Percentiles rank a stretch among this genome's conserved stretches.
These are phyloP conservation scores for Calonectria pseudoturangicola DNA, from an alignment of 2,329 filamentous ascomycete species.

Conservation along the genomic window DNA sequence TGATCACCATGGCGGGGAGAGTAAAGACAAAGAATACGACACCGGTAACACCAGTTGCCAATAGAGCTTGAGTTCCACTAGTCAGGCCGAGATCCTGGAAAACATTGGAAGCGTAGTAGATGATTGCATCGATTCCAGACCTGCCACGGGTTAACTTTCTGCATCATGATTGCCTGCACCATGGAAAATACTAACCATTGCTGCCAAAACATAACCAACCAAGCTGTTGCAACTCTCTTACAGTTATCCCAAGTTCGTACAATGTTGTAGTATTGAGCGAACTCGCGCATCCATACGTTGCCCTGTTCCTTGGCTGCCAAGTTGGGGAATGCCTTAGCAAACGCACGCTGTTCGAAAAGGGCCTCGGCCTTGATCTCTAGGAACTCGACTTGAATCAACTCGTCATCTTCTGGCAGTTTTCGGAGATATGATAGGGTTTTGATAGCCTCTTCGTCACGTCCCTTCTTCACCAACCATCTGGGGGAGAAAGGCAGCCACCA, in stretches of 20 bases:
- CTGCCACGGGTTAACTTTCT: background rate
- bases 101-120: conserved; percentile 72
- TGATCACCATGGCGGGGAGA: conserved; percentile 60
- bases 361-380: conserved; percentile 89
- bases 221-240: conserved; percentile 78
- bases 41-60: conserved; percentile 83
- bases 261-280: conserved; percentile 68
- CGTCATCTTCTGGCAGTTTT: conserved; percentile 75
- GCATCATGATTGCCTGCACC: too few relatives aligned
- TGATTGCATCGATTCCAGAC: conserved; percentile 60
- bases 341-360: conserved; percentile 83
- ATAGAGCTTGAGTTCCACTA: conserved; percentile 75
- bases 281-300: conserved; percentile 65
- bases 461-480: conserved; percentile 83
- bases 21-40: conserved; percentile 76
- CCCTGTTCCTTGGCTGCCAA: conserved; percentile 63
- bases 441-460: conserved; percentile 79
- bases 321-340: conserved; percentile 74
- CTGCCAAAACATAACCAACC: conserved; percentile 77
- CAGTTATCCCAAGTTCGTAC: conserved; percentile 68
- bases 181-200: conserved; percentile 56
- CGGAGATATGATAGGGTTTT: conserved; percentile 76
- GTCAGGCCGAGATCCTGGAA: conserved; percentile 79
- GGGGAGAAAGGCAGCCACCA: conserved; percentile 88
- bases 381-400: conserved; percentile 83